Evolutionary conservation across 768 basidiomycete species (phyloP), one percentile per base, ranked within the genome.

Genomic region (Suillus variegatus): DNA sequence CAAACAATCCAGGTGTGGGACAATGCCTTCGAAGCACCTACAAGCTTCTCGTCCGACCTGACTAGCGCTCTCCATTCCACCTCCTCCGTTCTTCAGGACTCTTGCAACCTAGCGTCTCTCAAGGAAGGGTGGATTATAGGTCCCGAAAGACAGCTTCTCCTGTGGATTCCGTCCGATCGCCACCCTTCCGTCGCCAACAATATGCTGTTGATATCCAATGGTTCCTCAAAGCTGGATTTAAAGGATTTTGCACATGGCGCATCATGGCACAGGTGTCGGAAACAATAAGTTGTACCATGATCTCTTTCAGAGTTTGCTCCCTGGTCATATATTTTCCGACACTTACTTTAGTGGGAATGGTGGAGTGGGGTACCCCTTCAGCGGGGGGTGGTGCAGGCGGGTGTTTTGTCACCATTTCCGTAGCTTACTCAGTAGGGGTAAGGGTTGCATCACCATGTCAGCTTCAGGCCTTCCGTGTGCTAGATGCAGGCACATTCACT

Each of bases 1-100:
- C n/a, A 40, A 9, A 64, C 61, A 7, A 28, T 66, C 44, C 47
- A 46, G n/a, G 16, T 67, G 35, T 71, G 70, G 69, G 62, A 70
- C 57, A 62, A 52, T 28, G 5, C n/a, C n/a, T 12, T 28, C 16
- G 16, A 52, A 7, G 16, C 16, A 18, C 14, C 46, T n/a, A 6
- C 32, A 25, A 32, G 28, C 7, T 36, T 32, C 46, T 51, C 47
- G 18, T 62, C 61, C 38, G 14, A 46, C 10, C 20, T 32, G 13
- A 14, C 41, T 35, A 14, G 47, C 49, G 32, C 20, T 36, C 18
- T 51, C 25, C 38, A 4, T 47, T 44, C 22, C 10, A 10, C 20
- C 51, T 47, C 20, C 51, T 46, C n/a, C n/a, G 20, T 13, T 47
- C 46, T 47, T 10, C 44, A n/a, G 9, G 7, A 8, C 1, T 46